A percentile compares a stretch with the other conserved stretches of the same genome.
Evolutionary conservation across 2,329 filamentous ascomycete genomes (phyloP).

Genomic region (Aschersonia sp.): DNA sequence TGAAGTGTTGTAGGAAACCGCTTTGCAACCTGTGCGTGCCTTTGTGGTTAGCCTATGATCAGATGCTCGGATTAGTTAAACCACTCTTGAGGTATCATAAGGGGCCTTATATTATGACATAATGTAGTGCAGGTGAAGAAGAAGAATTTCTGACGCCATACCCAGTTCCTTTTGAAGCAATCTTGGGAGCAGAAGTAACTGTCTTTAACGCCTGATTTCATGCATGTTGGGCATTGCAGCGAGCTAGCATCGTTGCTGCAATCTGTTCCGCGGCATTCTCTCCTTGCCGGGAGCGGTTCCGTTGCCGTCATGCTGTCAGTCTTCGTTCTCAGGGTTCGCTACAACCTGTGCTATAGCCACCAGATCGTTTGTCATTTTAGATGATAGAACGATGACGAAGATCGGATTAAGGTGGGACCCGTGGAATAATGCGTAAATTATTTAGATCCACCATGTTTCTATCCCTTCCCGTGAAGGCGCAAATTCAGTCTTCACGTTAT

Average conservation of each 20-base stretch:
- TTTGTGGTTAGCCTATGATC: constrained; percentile 62
- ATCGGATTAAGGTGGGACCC: too few relatives aligned
- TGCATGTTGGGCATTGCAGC: constrained; percentile 86
- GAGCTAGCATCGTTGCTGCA: constrained; percentile 77
- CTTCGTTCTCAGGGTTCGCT: too few relatives aligned
- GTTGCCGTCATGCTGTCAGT: constrained; percentile 6
- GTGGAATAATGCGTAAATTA: too few relatives aligned
- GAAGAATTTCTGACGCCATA: constrained; percentile 23
- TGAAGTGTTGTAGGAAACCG: constrained; percentile 58
- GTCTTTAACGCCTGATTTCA: constrained; percentile 75
- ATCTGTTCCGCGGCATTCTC: constrained; percentile 66
- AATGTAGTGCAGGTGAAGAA: too few relatives aligned
- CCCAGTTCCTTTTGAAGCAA: constrained; percentile 98
- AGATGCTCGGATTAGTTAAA: background rate
- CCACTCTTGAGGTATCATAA: background rate
- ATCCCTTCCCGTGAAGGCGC: too few relatives aligned
- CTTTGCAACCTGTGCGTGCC: constrained; percentile 53
- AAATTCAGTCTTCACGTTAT: too few relatives aligned
- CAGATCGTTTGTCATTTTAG: too few relatives aligned
- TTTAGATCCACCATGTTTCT: too few relatives aligned
- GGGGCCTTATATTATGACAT: too few relatives aligned
- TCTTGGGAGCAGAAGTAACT: constrained; percentile 97
- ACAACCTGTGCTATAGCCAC: too few relatives aligned
- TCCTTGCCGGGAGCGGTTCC: constrained; percentile 35
- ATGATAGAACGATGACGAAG: too few relatives aligned